phyloP scores from a whole-genome alignment of 2,329 filamentous ascomycete species.

The Chaetomium olivaceum region DNA sequence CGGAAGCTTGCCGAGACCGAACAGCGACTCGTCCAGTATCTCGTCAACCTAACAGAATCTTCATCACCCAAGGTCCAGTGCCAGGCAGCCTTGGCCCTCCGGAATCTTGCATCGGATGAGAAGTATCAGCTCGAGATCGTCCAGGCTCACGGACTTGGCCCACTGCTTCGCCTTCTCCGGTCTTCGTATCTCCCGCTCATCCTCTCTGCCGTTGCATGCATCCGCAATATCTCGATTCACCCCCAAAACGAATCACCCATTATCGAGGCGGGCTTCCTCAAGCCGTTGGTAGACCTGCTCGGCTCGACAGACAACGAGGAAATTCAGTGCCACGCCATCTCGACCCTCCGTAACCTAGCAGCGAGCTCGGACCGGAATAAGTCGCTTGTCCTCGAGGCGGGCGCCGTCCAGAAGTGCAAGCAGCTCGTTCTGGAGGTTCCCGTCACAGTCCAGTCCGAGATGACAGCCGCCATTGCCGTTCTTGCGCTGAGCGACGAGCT shows the following conservation, averaged over 20 bases:
- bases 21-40: constrained; percentile 84
- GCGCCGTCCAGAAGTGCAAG: constrained; percentile 98
- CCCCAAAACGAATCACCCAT: constrained; percentile 97
- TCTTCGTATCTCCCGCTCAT: constrained; percentile 95
- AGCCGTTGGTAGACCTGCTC: constrained; percentile 87
- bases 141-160: constrained; percentile 78
- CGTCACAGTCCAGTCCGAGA: constrained; percentile 93
- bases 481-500: constrained; percentile 93
- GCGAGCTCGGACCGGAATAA: constrained; percentile 98
- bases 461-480: constrained; percentile 99
- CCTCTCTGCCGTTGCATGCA: constrained; percentile 94
- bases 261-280: constrained; percentile 94
- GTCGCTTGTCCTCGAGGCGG: constrained; percentile 92
- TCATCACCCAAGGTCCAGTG: constrained; percentile 97
- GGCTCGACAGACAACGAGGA: constrained; percentile 97
- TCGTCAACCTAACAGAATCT: constrained; percentile 96
- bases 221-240: constrained; percentile 98
- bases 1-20: constrained; percentile 90
- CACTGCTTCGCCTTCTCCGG: constrained; percentile 85
- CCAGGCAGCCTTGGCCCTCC: constrained; percentile 88
- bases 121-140: constrained; percentile 99
- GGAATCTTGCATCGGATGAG: constrained; percentile 95
- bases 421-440: constrained; percentile 92
- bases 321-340: constrained; percentile 98
- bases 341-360: constrained; percentile 89